Evolutionary conservation across 2,329 filamentous ascomycete genomes (phyloP), one percentile per base, ranked within the genome.

Genomic region (Diaporthe vexans): DNA sequence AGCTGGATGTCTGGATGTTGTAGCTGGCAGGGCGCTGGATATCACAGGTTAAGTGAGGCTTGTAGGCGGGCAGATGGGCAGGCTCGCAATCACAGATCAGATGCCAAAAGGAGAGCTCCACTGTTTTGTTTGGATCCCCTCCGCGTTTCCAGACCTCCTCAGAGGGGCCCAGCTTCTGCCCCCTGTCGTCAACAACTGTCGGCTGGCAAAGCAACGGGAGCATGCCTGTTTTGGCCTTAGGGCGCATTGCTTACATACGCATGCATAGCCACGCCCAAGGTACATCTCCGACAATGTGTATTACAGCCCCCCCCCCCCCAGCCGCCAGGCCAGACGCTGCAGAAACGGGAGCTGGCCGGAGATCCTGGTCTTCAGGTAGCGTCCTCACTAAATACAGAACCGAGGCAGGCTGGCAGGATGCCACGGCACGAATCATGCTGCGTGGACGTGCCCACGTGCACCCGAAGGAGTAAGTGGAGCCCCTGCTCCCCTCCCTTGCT

Each of bases 121-220:
- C 74, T 71, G 67, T 61, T 58, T 72, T 72, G 72, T 72, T 76
- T 63, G 68, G 68, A 63, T 54, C 74, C 54, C 61, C 59, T 48
- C 65, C 56, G 46, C 65, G 54, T 61, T 65, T 48, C 43, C 43
- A 68, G 56, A 59, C 65, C 48, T 26, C 24, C 40, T 52, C 67
- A 46, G n/a, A 52, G 19, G 6, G 26, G 68, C 26, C 10, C 40
- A 37, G 40, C 56, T 37, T 26, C 13, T 3, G 33, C 8, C 56
- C 46, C 46, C 43, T 63, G 57, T 33, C 33, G 68, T 63, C 46
- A 43, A 67, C 63, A 67, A 52, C 21, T 67, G 21, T 67, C 69
- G 57, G 69, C 69, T 63, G 69, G 69, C 69, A 72, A 54, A 52
- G 69, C 69, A 72, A 72, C 69, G 46, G n/a, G 57, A 48, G 19